Base-by-base conservation (phyloP, 169 alveolate species). In the Eimeria sp. region DNA sequence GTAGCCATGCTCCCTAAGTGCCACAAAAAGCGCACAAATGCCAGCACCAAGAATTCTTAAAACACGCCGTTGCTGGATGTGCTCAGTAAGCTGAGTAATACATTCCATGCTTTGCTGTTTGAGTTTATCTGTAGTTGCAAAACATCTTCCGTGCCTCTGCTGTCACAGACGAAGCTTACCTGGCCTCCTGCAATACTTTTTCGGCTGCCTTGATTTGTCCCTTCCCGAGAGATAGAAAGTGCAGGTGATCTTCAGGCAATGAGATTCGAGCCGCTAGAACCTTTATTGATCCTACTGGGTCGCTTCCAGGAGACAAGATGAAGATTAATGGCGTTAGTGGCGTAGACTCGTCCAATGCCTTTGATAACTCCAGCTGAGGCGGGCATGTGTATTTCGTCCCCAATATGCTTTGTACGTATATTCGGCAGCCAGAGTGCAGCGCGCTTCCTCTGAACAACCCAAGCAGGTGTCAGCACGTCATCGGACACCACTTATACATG, bases 221-320 rank as follows among this genome's bases (percentile, higher is more conserved):
- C 96, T 99, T 98, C 18, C 99, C 99, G 27, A 99, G 98, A 16
- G 99, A 98, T 40, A 99, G 96, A 95, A 97, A 98, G 95, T 98
- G 99, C 95, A 98, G 95, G 68, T 60, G 77, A 43, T 43, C 76
- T 37, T 90, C 89, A 18, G 82, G 56, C 30, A 72, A 40, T 56
- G 82, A 93, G 83, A 16, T 85, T 96, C 33, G 97, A 98, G 98
- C 98, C 98, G 80, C 98, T 98, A 89, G 97, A 96, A 87, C 97
- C 97, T 64, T 97, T 97, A 99, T 96, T 66, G 98, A 98, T 40
- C 98, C 98, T 6, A 98, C 98, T 10, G 99, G 99, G 95, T 99
- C 99, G 85, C 99, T 99, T 16, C 99, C 99, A 33, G 99, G 99
- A 16, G 99, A 98, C 95, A 98, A 97, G 6, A 99, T 98, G 93